Evolutionary conservation across 306 rosid species (phyloP).

Genomic region (Astragalus glycyphyllos): DNA sequence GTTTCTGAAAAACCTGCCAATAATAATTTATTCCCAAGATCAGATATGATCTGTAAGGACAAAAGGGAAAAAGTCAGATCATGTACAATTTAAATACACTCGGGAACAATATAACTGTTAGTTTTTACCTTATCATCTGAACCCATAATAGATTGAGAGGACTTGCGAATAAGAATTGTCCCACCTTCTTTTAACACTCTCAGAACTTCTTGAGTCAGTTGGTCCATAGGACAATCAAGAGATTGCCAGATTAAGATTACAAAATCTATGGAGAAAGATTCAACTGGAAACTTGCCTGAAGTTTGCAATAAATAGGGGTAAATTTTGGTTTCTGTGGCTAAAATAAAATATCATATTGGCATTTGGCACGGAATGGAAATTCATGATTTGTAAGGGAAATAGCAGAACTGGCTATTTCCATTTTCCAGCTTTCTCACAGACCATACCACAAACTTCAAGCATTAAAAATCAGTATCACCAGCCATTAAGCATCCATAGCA

Average conservation of each 20-base stretch:
- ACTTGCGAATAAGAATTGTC: constrained; percentile 55
- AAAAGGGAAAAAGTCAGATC: constrained; percentile 34
- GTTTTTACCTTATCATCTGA: constrained; percentile 61
- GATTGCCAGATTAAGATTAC: constrained; percentile 62
- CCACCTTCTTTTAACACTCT: constrained; percentile 82
- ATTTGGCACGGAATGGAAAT: not conserved
- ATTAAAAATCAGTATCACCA: not conserved
- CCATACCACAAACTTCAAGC: not conserved
- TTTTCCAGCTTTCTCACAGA: not conserved
- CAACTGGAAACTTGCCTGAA: constrained; percentile 73
- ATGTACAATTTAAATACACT: constrained; percentile 11
- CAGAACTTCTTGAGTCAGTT: constrained; percentile 65
- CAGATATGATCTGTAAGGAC: constrained; percentile 58
- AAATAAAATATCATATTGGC: constrained; percentile 19
- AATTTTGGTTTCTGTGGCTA: constrained; percentile 28
- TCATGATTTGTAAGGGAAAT: not conserved
- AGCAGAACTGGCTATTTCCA: constrained; percentile 3
- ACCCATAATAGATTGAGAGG: constrained; percentile 52
- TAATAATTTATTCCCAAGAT: constrained; percentile 65
- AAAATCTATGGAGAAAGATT: constrained; percentile 63
- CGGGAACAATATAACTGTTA: constrained; percentile 12
- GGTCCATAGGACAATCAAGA: constrained; percentile 60
- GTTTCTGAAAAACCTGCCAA: constrained; percentile 80
- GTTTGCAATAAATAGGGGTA: constrained; percentile 23
- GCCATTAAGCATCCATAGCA: not conserved